These are phyloP conservation scores for Naegleria gruberi DNA, from an alignment of 208 protist genomes.

Conservation along the genomic window DNA sequence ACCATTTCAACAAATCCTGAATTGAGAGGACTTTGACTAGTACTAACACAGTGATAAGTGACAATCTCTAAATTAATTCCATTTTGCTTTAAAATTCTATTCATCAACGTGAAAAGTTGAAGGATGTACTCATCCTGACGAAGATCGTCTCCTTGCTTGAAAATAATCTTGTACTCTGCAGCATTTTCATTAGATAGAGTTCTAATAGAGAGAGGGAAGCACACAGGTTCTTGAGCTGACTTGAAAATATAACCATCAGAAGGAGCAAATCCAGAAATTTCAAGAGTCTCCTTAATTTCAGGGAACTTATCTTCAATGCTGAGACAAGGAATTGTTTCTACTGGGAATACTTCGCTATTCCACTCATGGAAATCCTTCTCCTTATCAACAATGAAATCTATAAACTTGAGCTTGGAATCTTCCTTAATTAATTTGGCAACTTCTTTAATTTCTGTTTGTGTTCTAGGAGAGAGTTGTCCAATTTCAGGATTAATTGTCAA, in stretches of 20 bases:
- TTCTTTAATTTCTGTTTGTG: not conserved
- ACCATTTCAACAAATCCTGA: not conserved
- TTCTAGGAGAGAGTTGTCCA: not conserved
- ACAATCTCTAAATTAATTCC: constrained; percentile 49
- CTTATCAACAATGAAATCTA: not conserved
- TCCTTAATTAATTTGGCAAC: not conserved
- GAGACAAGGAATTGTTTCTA: not conserved
- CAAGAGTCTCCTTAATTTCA: not conserved
- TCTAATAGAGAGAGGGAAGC: not conserved
- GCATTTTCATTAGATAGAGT: constrained; percentile 52
- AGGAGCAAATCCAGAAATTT: not conserved
- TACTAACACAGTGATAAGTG: constrained; percentile 48
- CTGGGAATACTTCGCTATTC: not conserved
- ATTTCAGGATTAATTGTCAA: too few relatives aligned
- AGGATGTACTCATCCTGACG: constrained; percentile 92
- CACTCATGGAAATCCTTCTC: not conserved
- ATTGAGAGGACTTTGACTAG: not conserved
- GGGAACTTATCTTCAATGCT: not conserved
- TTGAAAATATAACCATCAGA: not conserved
- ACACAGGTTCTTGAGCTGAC: not conserved
- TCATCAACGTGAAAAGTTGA: constrained; percentile 63
- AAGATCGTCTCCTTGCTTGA: constrained; percentile 88
- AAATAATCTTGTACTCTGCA: constrained; percentile 54
- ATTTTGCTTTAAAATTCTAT: constrained; percentile 48
- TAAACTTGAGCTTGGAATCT: not conserved